These are phyloP conservation scores for Pyrrhoderma noxium DNA, from an alignment of 1,284 basidiomycete genomes.

Conservation along the genomic window DNA sequence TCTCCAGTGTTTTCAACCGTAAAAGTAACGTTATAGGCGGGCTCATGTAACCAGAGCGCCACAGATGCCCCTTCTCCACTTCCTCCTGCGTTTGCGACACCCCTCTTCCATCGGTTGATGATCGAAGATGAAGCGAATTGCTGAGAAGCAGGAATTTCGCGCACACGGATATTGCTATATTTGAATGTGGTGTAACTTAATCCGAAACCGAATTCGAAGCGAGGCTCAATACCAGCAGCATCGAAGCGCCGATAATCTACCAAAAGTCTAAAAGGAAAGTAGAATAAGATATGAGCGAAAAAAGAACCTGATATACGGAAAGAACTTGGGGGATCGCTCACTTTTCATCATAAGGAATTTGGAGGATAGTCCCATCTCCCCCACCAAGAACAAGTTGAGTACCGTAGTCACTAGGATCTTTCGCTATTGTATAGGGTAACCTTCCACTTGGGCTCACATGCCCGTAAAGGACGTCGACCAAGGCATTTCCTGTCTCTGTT, in stretches of 20 bases:
- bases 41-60: slow-evolving; percentile 24
- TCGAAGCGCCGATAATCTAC: slow-evolving; percentile 81
- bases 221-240: slow-evolving; percentile 50
- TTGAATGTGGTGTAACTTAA: slow-evolving; percentile 78
- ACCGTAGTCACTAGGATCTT: slow-evolving; percentile 56
- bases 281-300: not conserved
- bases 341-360: slow-evolving; percentile 62
- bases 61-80: slow-evolving; percentile 17
- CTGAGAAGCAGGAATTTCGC: slow-evolving; percentile 30
- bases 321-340: slow-evolving; percentile 21
- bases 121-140: slow-evolving; percentile 18
- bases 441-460: slow-evolving; percentile 67
- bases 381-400: slow-evolving; percentile 47
- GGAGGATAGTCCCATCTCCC: slow-evolving; percentile 34
- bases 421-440: slow-evolving; percentile 79
- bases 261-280: slow-evolving; percentile 33
- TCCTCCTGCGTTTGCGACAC: slow-evolving; percentile 15
- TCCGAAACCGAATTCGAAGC: slow-evolving; percentile 79
- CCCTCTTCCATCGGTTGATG: slow-evolving; percentile 15
- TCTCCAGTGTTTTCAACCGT: slow-evolving; percentile 27
- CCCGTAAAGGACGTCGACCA: slow-evolving; percentile 69
- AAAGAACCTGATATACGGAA: not conserved
- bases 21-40: slow-evolving; percentile 26
- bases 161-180: slow-evolving; percentile 46
- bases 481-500: slow-evolving; percentile 69